These are phyloP conservation scores for Geranium brycei DNA, from an alignment of 345 rosid genomes.

Conservation along the genomic window DNA sequence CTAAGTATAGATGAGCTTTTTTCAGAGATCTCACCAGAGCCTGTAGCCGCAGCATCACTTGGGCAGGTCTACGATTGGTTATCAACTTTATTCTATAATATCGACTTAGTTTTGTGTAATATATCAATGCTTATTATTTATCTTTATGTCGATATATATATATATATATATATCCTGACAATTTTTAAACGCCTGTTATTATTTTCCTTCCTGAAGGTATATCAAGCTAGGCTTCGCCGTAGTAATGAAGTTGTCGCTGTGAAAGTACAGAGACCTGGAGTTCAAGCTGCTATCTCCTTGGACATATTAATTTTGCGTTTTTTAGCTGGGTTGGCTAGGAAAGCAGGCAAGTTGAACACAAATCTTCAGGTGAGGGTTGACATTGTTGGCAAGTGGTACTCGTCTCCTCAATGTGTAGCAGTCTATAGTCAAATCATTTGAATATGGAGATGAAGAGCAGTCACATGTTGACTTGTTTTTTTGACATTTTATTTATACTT, in stretches of 20 bases:
- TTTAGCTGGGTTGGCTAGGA: conserved; percentile 60
- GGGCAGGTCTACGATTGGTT: conserved; percentile 50
- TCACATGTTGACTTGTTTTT: no score
- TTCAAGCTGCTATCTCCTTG: conserved; percentile 78
- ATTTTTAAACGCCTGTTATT: background rate
- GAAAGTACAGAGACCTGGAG: conserved; percentile 94
- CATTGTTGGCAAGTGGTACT: no score
- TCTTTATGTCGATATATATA: background rate
- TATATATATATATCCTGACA: background rate
- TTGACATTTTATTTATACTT: no score
- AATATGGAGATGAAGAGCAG: no score
- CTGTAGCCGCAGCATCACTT: conserved; percentile 84
- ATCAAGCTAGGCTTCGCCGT: conserved; percentile 71
- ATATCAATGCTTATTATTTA: background rate
- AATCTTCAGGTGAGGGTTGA: conserved; percentile 57
- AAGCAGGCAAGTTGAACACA: conserved; percentile 57
- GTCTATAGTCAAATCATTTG: no score
- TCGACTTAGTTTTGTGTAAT: no score
- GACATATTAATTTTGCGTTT: conserved; percentile 75
- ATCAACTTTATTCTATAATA: background rate
- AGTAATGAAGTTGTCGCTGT: conserved; percentile 65
- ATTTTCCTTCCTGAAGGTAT: conserved; percentile 36
- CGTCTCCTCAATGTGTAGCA: no score
- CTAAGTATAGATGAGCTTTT: conserved; percentile 54
- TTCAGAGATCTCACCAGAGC: conserved; percentile 87